These are phyloP conservation scores for Ceratocystis variospora DNA, from an alignment of 2,329 filamentous ascomycete genomes.

Conservation along the genomic window DNA sequence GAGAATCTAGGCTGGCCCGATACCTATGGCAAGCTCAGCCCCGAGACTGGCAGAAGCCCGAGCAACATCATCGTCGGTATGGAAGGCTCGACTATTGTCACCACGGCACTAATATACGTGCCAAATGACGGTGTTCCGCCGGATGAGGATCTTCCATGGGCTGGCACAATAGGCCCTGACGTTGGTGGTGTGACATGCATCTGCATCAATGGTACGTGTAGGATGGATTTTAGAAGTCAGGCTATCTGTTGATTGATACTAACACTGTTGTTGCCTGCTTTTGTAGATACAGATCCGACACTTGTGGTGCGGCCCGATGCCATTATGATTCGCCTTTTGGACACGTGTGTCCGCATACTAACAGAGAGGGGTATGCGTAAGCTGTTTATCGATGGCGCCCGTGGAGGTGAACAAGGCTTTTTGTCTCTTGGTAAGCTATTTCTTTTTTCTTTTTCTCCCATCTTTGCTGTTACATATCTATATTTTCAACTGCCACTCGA, in stretches of 20 bases:
- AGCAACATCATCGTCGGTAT: conserved; percentile 42
- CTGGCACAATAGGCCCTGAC: conserved; percentile 34
- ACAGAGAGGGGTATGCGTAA: conserved; percentile 37
- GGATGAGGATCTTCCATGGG: conserved; percentile 42
- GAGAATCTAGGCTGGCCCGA: conserved; percentile 45
- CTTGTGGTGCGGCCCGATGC: conserved; percentile 34
- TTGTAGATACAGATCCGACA: conserved; percentile 32
- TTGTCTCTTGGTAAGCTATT: conserved; percentile 36
- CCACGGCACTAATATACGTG: conserved; percentile 41
- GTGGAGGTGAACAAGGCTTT: conserved; percentile 37
- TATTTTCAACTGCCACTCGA: not conserved
- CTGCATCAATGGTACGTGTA: conserved; percentile 39
- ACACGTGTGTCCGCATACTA: conserved; percentile 37
- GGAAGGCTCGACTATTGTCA: conserved; percentile 36
- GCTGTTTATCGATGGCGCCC: conserved; percentile 44
- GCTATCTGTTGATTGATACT: not conserved
- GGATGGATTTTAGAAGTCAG: conserved; percentile 11
- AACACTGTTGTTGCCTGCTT: not conserved
- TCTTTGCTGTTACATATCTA: too few relatives aligned
- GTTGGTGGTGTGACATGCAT: conserved; percentile 49
- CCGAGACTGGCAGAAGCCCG: conserved; percentile 27
- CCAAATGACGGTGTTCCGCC: conserved; percentile 34
- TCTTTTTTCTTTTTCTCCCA: not conserved
- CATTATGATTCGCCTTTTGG: conserved; percentile 40
- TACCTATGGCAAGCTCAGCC: conserved; percentile 39